A percentile compares a stretch with the other conserved stretches of the same genome.
phyloP scores from a whole-genome alignment of 306 rosid genomes.

The Prunus kanzakura region DNA sequence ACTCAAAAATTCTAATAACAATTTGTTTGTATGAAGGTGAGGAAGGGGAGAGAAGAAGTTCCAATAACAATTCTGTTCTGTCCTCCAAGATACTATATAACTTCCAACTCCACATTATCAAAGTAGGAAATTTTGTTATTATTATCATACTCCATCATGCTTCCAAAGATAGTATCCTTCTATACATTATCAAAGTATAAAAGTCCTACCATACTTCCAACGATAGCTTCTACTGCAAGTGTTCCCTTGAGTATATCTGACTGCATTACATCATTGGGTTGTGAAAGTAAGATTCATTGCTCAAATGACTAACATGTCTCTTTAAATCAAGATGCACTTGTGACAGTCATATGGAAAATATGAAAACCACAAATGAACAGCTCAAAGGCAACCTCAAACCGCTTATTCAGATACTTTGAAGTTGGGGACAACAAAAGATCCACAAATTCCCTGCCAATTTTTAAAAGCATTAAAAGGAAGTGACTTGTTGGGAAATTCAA shows the following conservation, averaged over 20 bases:
- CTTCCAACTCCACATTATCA: not conserved
- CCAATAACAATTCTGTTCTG: no score
- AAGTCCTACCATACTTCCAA: constrained; percentile 61
- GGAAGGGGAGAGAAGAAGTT: no score
- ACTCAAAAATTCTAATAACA: no score
- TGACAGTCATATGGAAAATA: not conserved
- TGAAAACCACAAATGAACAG: not conserved
- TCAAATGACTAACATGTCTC: not conserved
- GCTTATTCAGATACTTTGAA: constrained; percentile 64
- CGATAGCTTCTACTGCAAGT: constrained; percentile 75
- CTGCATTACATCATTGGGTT: constrained; percentile 32
- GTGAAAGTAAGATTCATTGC: not conserved
- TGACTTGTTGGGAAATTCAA: not conserved
- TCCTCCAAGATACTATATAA: no score
- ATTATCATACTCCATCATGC: not conserved
- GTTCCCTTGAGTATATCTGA: constrained; percentile 79
- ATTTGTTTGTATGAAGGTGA: no score
- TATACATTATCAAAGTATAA: not conserved
- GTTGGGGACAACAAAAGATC: constrained; percentile 73
- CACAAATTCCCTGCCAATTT: constrained; percentile 58
- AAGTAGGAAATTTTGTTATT: not conserved
- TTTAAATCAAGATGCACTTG: not conserved
- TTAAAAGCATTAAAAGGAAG: constrained; percentile 14
- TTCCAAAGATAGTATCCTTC: not conserved
- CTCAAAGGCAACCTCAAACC: constrained; percentile 65